Evolutionary conservation across 2,329 filamentous ascomycete species (phyloP), one percentile per base, ranked within the genome.

Genomic region (Hypomyces perniciosus): DNA sequence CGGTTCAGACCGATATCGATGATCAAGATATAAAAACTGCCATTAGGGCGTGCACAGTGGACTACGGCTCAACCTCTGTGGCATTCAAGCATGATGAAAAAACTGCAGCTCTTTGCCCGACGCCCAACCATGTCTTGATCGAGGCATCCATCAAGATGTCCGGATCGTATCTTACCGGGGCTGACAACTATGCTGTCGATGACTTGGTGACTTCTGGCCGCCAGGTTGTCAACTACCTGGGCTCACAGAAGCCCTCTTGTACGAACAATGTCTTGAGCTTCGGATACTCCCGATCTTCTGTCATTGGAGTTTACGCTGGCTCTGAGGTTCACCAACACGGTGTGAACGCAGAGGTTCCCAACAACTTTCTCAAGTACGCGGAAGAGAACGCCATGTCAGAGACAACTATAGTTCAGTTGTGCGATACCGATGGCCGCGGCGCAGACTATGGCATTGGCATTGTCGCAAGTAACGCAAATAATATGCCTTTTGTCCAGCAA

Each of bases 401-500:
- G n/a, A 55, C 46, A 7, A 53, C 52, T 5, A 52, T 61, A n/a
- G 59, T 65, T 45, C 62, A 68, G 49, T 57, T 66, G 10, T 67
- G 63, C 50, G 56, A 56, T 10, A 44, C 51, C 5, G 46, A 57
- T 39, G 57, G 53, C 27, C 57, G 58, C 26, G 59, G 56, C 12
- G 53, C 59, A 7, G 54, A 61, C 40, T 64, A 65, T 45, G 56
- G 54, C 26, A 54, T 66, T 34, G 64, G 65, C 5, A 48, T 66
- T 33, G 54, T 65, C 7, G 60, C 61, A n/a, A 56, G 54, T 40
- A 59, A 56, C 46, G 45, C 53, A 30, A 54, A 53, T 2, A 62
- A 59, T 27, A 58, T 67, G 28, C n/a, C 53, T 13, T 51, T 58
- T 20, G 55, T 65, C 31, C 62, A 65, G 48, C 30, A 60, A 37